Percentiles rank a stretch among this genome's conserved stretches.
These are phyloP conservation scores for Acanthamoeba lenticulata DNA, from an alignment of 208 protist genomes.

Conservation along the genomic window DNA sequence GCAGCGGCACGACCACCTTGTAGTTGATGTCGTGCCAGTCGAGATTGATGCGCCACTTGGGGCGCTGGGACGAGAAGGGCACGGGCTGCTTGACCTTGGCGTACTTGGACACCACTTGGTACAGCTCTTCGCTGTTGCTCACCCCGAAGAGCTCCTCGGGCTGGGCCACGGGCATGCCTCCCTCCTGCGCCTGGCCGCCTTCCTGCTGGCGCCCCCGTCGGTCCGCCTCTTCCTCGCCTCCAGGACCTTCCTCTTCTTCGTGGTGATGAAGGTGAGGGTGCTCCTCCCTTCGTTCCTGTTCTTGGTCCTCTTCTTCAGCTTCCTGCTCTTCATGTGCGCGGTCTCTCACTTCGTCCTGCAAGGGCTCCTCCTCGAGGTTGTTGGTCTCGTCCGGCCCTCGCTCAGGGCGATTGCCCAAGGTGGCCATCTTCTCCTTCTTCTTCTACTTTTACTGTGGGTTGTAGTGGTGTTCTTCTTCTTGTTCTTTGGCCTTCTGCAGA, in stretches of 20 bases:
- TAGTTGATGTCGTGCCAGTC: slow-evolving; percentile 56
- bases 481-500: too few relatives aligned
- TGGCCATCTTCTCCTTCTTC: too few relatives aligned
- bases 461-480: too few relatives aligned
- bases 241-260: neutral
- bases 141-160: neutral
- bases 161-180: neutral
- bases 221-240: neutral
- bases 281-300: too few relatives aligned
- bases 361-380: too few relatives aligned
- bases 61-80: neutral
- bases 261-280: too few relatives aligned
- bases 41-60: slow-evolving; percentile 8
- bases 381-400: too few relatives aligned
- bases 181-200: neutral
- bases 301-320: too few relatives aligned
- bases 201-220: neutral
- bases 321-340: too few relatives aligned
- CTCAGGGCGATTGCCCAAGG: too few relatives aligned
- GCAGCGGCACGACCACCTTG: neutral
- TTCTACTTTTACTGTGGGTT: too few relatives aligned
- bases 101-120: neutral
- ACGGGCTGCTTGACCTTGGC: neutral
- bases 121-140: neutral
- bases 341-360: too few relatives aligned